Evolutionary conservation across 768 basidiomycete species (phyloP), one percentile per base, ranked within the genome.

Genomic region (Kwoniella shandongensis): DNA sequence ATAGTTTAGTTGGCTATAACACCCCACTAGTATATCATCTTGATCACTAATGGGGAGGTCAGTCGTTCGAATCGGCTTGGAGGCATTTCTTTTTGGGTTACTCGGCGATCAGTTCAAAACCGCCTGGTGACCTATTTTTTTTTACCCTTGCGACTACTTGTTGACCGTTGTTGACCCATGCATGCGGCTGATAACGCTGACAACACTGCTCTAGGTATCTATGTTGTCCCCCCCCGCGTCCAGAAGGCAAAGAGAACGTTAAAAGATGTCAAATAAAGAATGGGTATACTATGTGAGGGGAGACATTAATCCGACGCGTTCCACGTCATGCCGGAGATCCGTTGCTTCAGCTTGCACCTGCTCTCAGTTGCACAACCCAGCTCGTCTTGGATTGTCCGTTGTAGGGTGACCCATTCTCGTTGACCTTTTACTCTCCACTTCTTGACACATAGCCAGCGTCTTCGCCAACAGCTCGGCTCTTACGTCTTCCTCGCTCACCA

Each of bases 51-150:
- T 51, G 50, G 41, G 38, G 41, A 40, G 50, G 50, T 51, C 50
- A 51, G 38, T 51, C 50, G 50, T 51, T 51, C 50, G 50, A 51
- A 40, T 51, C 50, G 50, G 50, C 38, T 51, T 40, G 50, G 41
- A 51, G 50, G 50, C 50, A 51, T 29, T 41, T 29, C 29, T 51
- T 51, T 48, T 48, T 30, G 47, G 7, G 5, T 30, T 4, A 8
- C 15, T 30, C 22, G 15, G n/a, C n/a, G n/a, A n/a, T n/a, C n/a
- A n/a, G n/a, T n/a, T n/a, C n/a, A n/a, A n/a, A n/a, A n/a, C n/a
- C n/a, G n/a, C n/a, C n/a, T n/a, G n/a, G n/a, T n/a, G n/a, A n/a
- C n/a, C n/a, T n/a, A n/a, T n/a, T n/a, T n/a, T n/a, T n/a, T n/a
- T n/a, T n/a, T n/a, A n/a, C n/a, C n/a, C n/a, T n/a, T n/a, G n/a